Conservation (phyloP, 176 grass and related monocot genomes). For the Triticum timopheevii region DNA sequence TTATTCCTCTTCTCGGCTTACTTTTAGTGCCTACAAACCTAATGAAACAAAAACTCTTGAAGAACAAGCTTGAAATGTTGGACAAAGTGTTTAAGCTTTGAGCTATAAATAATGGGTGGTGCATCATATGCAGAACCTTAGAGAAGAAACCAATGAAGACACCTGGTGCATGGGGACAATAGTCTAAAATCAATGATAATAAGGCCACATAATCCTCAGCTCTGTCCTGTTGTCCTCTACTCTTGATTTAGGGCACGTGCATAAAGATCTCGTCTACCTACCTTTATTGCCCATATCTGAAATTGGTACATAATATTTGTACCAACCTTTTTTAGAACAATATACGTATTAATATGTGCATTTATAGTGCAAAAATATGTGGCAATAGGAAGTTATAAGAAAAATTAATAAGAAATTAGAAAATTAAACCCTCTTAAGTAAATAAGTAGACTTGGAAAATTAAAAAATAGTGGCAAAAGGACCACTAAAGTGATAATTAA, state of each 20-base stretch:
- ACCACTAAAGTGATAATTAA: no score
- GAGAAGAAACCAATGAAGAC: no score
- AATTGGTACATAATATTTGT: background rate
- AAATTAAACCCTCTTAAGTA: background rate
- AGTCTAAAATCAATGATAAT: background rate
- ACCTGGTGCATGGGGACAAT: no score
- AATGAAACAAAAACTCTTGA: no score
- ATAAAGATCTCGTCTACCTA: background rate
- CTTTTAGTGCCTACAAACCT: background rate
- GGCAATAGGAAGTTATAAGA: background rate
- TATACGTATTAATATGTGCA: no score
- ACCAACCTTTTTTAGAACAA: background rate
- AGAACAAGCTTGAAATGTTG: no score
- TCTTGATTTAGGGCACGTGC: conserved; percentile 5
- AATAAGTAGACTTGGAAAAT: background rate
- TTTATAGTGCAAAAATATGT: background rate
- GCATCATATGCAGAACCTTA: no score
- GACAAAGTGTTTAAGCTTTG: no score
- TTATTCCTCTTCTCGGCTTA: background rate
- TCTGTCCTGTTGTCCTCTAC: background rate
- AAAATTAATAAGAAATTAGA: background rate
- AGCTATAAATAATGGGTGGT: no score
- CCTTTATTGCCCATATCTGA: background rate
- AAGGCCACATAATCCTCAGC: background rate
- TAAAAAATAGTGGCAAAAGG: background rate